These are phyloP conservation scores for Veloporphyrellus conicus DNA, from an alignment of 1,284 basidiomycete species.

Conservation along the genomic window DNA sequence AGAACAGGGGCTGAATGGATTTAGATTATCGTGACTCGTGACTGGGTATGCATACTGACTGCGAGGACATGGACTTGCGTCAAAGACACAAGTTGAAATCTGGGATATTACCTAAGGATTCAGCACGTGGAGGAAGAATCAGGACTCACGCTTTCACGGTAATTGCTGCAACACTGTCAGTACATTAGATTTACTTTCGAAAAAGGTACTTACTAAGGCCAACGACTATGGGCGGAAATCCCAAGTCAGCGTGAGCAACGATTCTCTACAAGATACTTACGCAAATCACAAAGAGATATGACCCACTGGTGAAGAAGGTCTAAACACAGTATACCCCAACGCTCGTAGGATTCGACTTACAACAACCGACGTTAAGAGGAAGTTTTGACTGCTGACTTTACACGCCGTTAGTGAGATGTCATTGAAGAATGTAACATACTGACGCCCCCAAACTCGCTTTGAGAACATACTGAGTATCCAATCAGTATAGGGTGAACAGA, in stretches of 20 bases:
- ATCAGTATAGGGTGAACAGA: neutral
- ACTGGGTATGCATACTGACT: conserved; percentile 24
- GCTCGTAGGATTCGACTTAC: conserved; percentile 31
- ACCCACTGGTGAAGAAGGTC: conserved; percentile 32
- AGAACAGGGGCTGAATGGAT: conserved; percentile 37
- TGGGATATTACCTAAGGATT: conserved; percentile 14
- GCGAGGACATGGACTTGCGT: conserved; percentile 35
- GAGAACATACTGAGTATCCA: conserved; percentile 37
- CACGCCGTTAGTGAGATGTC: neutral
- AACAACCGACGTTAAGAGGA: conserved; percentile 36
- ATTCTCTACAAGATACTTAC: conserved; percentile 28
- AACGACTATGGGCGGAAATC: conserved; percentile 28
- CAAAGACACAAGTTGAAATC: conserved; percentile 36
- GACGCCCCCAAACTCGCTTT: conserved; percentile 40
- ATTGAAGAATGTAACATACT: conserved; percentile 12
- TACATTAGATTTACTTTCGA: neutral
- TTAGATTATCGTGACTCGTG: neutral
- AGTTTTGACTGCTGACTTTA: conserved; percentile 42
- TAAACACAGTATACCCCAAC: neutral
- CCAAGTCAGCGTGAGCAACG: neutral
- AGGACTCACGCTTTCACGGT: conserved; percentile 41
- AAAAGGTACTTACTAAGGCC: conserved; percentile 35
- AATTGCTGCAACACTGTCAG: conserved; percentile 34
- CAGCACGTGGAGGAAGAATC: neutral
- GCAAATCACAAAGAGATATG: conserved; percentile 40